These are phyloP conservation scores for Alternaria sp. DNA, from an alignment of 2,329 filamentous ascomycete species.

Conservation along the genomic window DNA sequence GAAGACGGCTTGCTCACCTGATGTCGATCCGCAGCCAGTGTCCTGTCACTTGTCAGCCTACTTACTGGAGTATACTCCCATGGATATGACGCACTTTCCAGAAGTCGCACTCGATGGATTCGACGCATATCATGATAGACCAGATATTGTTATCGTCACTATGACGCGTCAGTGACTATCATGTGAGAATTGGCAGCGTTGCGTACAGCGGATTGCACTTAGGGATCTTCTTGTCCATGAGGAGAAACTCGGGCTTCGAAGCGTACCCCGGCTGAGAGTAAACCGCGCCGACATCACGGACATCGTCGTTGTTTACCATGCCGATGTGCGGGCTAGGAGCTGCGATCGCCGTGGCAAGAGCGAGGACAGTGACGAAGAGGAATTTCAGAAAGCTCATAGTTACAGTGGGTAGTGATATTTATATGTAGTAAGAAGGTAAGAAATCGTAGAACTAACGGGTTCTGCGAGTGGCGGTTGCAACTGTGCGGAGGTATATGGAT, in stretches of 20 bases:
- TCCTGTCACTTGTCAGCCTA: background rate
- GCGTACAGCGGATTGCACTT: constrained; percentile 22
- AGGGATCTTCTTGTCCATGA: constrained; percentile 17
- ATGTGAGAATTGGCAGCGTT: background rate
- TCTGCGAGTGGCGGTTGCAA: too few species aligned
- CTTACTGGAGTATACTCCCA: too few species aligned
- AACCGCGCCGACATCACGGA: constrained; percentile 29
- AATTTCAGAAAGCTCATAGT: background rate
- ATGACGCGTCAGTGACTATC: background rate
- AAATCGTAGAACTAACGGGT: too few species aligned
- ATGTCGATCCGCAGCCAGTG: background rate
- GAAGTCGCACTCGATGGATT: constrained; percentile 16
- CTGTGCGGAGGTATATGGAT: background rate
- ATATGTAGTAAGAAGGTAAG: background rate
- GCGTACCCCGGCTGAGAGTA: constrained; percentile 19
- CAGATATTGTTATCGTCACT: constrained; percentile 3
- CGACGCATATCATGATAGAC: constrained; percentile 23
- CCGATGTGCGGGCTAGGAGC: constrained; percentile 23
- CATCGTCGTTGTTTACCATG: constrained; percentile 27
- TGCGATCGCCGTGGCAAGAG: background rate
- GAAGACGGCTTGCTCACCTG: background rate
- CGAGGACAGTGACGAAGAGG: background rate
- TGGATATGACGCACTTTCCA: constrained; percentile 7
- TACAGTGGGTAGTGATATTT: background rate
- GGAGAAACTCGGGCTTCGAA: constrained; percentile 16